Evolutionary conservation across 2,329 filamentous ascomycete species (phyloP).

Genomic region (Teratosphaeria zuluensis): DNA sequence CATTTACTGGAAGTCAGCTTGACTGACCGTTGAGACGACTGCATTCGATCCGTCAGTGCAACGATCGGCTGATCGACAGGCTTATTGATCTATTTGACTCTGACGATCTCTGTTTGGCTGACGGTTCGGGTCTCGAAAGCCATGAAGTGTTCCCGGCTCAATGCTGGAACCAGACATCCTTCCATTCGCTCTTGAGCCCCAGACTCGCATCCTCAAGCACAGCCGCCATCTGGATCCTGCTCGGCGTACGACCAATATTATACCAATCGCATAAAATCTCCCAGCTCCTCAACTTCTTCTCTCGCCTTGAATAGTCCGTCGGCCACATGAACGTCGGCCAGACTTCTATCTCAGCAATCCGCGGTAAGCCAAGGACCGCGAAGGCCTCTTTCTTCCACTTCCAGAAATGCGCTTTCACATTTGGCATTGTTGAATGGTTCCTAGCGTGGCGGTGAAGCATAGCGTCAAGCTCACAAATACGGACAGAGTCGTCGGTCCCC

Average conservation of each 20-base stretch:
- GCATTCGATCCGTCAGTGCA: no score
- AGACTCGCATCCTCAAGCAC: background rate
- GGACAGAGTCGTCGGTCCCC: background rate
- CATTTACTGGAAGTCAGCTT: no score
- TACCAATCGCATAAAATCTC: background rate
- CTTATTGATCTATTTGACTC: no score
- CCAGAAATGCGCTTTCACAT: background rate
- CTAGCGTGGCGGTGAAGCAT: background rate
- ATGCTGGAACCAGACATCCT: background rate
- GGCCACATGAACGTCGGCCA: background rate
- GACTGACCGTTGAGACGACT: no score
- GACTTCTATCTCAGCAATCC: background rate
- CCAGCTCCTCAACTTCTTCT: background rate
- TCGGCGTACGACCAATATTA: background rate
- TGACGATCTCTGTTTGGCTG: no score
- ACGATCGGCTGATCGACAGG: no score
- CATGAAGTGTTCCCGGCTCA: background rate
- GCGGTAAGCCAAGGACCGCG: background rate
- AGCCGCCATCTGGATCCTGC: background rate
- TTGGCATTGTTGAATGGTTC: background rate
- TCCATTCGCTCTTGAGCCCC: background rate
- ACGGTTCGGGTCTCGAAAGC: no score
- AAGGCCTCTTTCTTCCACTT: background rate
- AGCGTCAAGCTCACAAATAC: background rate
- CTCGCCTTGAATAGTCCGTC: background rate